Evolutionary conservation across 2,329 filamentous ascomycete genomes (phyloP).

Genomic region (Pseudohalonectria lignicola): DNA sequence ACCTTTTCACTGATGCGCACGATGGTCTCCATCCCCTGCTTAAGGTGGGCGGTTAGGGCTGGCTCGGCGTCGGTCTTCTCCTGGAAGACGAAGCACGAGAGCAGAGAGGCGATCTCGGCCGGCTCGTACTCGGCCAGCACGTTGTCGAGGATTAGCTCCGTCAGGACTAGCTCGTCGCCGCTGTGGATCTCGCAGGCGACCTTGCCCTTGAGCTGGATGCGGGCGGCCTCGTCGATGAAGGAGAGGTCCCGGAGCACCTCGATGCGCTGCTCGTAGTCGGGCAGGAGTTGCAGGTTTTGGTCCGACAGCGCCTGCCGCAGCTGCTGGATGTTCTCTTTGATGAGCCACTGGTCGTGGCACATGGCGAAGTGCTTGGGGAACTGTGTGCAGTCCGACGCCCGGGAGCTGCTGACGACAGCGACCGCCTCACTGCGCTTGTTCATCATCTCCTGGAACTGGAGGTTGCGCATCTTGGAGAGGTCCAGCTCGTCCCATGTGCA

Average conservation of each 20-base stretch:
- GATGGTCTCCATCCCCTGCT: slow-evolving; percentile 75
- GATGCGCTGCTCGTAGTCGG: slow-evolving; percentile 93
- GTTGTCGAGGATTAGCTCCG: slow-evolving; percentile 92
- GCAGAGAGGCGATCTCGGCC: slow-evolving; percentile 87
- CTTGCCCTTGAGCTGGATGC: slow-evolving; percentile 94
- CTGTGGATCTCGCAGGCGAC: slow-evolving; percentile 98
- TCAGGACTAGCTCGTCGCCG: slow-evolving; percentile 89
- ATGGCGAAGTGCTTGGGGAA: slow-evolving; percentile 94
- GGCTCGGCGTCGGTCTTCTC: slow-evolving; percentile 84
- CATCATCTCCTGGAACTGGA: slow-evolving; percentile 70
- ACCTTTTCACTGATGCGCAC: slow-evolving; percentile 86
- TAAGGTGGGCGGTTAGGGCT: slow-evolving; percentile 68
- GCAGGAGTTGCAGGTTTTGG: slow-evolving; percentile 88
- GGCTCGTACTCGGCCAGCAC: slow-evolving; percentile 91
- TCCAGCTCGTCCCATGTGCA: slow-evolving; percentile 69
- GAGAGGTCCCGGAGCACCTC: slow-evolving; percentile 82
- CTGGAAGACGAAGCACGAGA: slow-evolving; percentile 94
- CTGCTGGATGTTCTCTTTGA: slow-evolving; percentile 84
- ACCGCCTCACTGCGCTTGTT: slow-evolving; percentile 52
- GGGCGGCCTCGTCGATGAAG: slow-evolving; percentile 78
- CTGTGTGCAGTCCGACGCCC: slow-evolving; percentile 58
- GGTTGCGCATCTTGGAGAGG: slow-evolving; percentile 69
- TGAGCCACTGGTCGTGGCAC: slow-evolving; percentile 93
- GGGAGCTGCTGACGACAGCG: slow-evolving; percentile 48
- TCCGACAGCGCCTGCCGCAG: slow-evolving; percentile 86